Base-by-base conservation (phyloP, 2,329 filamentous ascomycete genomes). In the Zymoseptoria brevis region DNA sequence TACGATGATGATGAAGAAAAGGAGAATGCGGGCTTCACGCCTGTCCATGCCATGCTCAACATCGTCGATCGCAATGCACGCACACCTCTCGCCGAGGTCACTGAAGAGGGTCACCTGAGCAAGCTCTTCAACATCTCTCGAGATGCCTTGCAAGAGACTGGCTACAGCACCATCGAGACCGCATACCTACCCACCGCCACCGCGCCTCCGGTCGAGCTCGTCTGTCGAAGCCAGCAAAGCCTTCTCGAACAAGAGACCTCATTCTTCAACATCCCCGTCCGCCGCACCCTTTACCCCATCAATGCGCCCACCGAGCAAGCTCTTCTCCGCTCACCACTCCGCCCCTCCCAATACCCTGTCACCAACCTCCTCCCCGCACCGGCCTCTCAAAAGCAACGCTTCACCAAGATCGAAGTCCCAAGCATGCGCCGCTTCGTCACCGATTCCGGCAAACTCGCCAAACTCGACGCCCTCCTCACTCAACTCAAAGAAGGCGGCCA, bases 351-450 rank as follows among this genome's bases (percentile, higher is more conserved):
- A 41, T 86, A 87, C 68, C 88, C 91, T 0, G 72, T 81, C 1
- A 77, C 76, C 11, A 79, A 83, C 64, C 79, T 92, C 74, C 79
- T 97, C 1, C 92, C 94, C 2, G 77, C 81, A 41, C 92, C 94
- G 0, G 86, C 89, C 61, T 90, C 89, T 52, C 83, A 88, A 70
- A 93, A 90, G 79, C 84, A 86, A 65, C 85, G 89, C 22, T 97
- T 92, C 75, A 96, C 89, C 55, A 89, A 93, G 72, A 95, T 99
- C 63, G 83, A 87, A 55, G 92, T 96, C 35, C 94, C 94, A 0
- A 96, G 92, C 9, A 99, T 99, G 94, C 88, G 86, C 54, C 90
- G 92, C 67, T 99, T 99, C 71, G 94, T 99, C 60, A 97, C 93
- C 1, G 94, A 97, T 75, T 96, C 91, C 56, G 94, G 94, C 71